Conservation (phyloP, 768 basidiomycete genomes). For the Hydnomerulius pinastri region DNA sequence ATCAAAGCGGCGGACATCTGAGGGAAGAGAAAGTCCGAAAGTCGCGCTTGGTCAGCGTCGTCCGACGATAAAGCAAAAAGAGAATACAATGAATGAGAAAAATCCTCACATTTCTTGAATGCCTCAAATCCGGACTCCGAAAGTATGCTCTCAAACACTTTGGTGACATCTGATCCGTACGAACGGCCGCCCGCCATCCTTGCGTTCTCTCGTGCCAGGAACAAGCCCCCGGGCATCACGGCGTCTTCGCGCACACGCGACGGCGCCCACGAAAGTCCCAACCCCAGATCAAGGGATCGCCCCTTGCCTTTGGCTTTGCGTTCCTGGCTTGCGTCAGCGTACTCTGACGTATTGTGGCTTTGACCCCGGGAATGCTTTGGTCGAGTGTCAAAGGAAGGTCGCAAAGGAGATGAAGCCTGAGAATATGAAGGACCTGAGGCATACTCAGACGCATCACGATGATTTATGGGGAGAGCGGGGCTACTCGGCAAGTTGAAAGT, state of each 20-base stretch:
- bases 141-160: slow-evolving; percentile 36
- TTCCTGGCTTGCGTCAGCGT: slow-evolving; percentile 17
- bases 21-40: slow-evolving; percentile 7
- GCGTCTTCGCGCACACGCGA: slow-evolving; percentile 65
- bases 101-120: slow-evolving; percentile 64
- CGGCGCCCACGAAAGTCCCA: slow-evolving; percentile 75
- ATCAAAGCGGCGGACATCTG: slow-evolving; percentile 77
- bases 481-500: slow-evolving; percentile 19
- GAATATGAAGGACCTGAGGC: slow-evolving; percentile 11
- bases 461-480: slow-evolving; percentile 1
- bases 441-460: slow-evolving; percentile 4
- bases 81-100: slow-evolving; percentile 4
- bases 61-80: slow-evolving; percentile 1
- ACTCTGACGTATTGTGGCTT: slow-evolving; percentile 28
- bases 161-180: slow-evolving; percentile 36
- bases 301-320: slow-evolving; percentile 50
- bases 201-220: slow-evolving; percentile 30
- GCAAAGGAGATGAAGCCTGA: slow-evolving; percentile 17
- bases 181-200: slow-evolving; percentile 19
- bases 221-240: slow-evolving; percentile 49
- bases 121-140: slow-evolving; percentile 39
- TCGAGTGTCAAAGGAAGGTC: slow-evolving; percentile 35
- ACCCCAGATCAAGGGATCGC: slow-evolving; percentile 68
- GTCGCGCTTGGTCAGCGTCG: slow-evolving; percentile 9
- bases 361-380: slow-evolving; percentile 26